These are phyloP conservation scores for Starmerella kuoi DNA, from an alignment of 805 yeast species.

Conservation along the genomic window DNA sequence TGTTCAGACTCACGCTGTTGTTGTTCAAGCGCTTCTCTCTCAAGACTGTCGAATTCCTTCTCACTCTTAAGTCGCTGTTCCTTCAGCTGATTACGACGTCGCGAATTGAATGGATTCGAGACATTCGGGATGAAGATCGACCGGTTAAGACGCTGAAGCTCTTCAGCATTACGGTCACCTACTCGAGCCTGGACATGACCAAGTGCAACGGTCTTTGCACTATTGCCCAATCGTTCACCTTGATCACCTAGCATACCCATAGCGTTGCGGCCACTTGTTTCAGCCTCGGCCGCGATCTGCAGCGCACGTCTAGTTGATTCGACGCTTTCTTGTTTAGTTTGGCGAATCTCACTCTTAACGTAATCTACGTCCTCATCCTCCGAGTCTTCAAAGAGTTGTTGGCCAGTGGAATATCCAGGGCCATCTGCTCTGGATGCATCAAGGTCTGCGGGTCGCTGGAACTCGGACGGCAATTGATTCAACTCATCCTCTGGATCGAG, in stretches of 20 bases:
- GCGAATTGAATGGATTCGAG: slow-evolving; percentile 77
- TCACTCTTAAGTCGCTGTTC: slow-evolving; percentile 58
- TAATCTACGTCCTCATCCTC: slow-evolving; percentile 86
- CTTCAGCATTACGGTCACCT: slow-evolving; percentile 72
- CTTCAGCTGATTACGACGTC: slow-evolving; percentile 56
- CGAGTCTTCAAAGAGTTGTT: slow-evolving; percentile 19
- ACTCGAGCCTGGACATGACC: slow-evolving; percentile 71
- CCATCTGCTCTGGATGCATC: background rate
- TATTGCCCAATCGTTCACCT: slow-evolving; percentile 67
- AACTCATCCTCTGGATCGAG: slow-evolving; percentile 17
- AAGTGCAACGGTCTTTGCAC: slow-evolving; percentile 63
- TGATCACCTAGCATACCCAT: slow-evolving; percentile 91
- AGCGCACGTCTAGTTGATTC: slow-evolving; percentile 77
- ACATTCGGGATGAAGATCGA: slow-evolving; percentile 71
- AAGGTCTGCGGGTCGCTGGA: slow-evolving; percentile 1
- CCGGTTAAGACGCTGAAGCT: slow-evolving; percentile 66
- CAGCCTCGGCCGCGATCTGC: slow-evolving; percentile 58
- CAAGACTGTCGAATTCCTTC: slow-evolving; percentile 48
- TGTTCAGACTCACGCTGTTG: slow-evolving; percentile 54
- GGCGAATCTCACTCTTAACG: slow-evolving; percentile 68
- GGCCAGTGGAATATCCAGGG: slow-evolving; percentile 5
- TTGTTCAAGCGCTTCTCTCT: slow-evolving; percentile 48
- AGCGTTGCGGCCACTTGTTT: slow-evolving; percentile 64
- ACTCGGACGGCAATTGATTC: slow-evolving; percentile 19
- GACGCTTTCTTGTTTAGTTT: slow-evolving; percentile 76